Evolutionary conservation across 176 grass and related monocot genomes (phyloP).

Genomic region (Oryza glaberrima): DNA sequence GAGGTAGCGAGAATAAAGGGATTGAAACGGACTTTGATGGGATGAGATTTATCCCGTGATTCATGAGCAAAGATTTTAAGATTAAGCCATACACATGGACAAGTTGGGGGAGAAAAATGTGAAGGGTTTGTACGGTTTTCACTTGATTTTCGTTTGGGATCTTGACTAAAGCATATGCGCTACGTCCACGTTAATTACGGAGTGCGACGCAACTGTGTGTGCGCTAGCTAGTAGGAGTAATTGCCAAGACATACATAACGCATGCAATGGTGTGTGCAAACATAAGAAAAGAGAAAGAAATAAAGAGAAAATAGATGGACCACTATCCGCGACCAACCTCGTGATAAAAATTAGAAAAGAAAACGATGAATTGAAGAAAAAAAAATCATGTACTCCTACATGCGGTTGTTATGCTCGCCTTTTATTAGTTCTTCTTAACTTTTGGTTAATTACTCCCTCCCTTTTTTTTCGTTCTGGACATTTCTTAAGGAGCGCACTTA

Average conservation of each 20-base stretch:
- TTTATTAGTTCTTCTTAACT: too few relatives aligned
- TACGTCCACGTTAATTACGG: background rate
- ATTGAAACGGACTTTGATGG: constrained; percentile 9
- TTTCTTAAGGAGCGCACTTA: too few relatives aligned
- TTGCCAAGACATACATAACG: background rate
- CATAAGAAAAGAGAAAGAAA: background rate
- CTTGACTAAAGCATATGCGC: background rate
- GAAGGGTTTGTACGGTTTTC: background rate
- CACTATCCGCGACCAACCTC: background rate
- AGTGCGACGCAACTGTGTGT: background rate
- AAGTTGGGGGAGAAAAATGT: background rate
- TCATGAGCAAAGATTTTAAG: background rate
- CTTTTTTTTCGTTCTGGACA: too few relatives aligned
- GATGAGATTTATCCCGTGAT: constrained; percentile 12
- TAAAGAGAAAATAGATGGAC: background rate
- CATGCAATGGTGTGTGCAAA: background rate
- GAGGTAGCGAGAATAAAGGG: background rate
- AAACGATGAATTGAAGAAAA: background rate
- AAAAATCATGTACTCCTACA: background rate
- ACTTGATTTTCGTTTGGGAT: background rate
- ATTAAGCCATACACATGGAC: background rate
- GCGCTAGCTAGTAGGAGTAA: background rate
- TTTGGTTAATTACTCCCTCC: too few relatives aligned
- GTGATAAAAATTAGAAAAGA: background rate
- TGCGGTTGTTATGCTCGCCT: background rate